Conservation (phyloP, 78 protist genomes). For the Dictyostelium firmibasis region DNA sequence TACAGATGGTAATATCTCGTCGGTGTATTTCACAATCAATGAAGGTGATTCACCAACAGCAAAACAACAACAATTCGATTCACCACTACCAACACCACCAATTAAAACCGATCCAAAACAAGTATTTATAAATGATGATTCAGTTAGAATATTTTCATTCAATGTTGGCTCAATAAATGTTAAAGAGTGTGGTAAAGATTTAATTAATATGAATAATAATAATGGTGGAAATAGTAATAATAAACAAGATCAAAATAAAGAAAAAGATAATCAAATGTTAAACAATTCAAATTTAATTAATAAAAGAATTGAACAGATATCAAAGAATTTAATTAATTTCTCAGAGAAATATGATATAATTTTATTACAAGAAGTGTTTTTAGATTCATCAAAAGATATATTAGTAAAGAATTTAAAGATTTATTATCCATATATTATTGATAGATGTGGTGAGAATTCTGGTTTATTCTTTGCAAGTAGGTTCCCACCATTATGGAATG, state of each 20-base stretch:
- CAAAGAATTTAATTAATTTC: constrained; percentile 32
- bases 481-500: constrained; percentile 72
- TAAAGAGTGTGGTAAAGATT: not conserved
- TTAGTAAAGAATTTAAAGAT: constrained; percentile 2
- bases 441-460: constrained; percentile 28
- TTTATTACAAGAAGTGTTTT: constrained; percentile 44
- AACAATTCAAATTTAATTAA: constrained; percentile 1
- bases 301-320: constrained; percentile 4
- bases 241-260: not conserved
- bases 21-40: constrained; percentile 13
- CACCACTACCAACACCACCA: not conserved
- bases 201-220: not conserved
- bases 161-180: not conserved
- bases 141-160: not conserved
- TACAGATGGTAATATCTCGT: constrained; percentile 19
- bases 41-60: not conserved
- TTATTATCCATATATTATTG: constrained; percentile 35
- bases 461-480: constrained; percentile 65
- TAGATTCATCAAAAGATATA: constrained; percentile 11
- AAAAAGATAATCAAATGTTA: not conserved
- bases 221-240: constrained; percentile 15
- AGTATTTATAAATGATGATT: not conserved
- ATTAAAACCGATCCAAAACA: not conserved
- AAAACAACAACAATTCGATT: not conserved
- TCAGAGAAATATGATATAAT: constrained; percentile 66